Conservation (phyloP, 805 yeast species). For the Pichia manshurica region DNA sequence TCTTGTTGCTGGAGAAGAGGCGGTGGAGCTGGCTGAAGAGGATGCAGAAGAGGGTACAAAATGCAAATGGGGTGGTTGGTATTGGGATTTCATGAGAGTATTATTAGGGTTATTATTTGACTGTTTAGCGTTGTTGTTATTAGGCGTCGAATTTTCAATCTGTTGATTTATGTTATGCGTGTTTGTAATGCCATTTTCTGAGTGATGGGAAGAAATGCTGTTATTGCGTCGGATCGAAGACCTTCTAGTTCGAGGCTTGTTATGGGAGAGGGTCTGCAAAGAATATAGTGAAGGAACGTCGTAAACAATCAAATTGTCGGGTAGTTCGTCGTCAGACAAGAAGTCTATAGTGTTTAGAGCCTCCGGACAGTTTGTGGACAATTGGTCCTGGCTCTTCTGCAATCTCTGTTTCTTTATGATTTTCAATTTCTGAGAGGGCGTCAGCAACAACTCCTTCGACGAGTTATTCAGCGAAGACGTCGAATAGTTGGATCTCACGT, state of each 20-base stretch:
- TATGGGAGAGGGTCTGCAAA: conserved; percentile 34
- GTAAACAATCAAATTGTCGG: conserved; percentile 47
- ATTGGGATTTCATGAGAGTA: not conserved
- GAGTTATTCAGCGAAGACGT: conserved; percentile 4
- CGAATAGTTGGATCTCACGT: conserved; percentile 4
- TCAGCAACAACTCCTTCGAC: conserved; percentile 14
- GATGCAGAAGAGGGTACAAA: not conserved
- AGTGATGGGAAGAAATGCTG: not conserved
- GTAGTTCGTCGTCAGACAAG: conserved; percentile 48
- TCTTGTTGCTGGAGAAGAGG: conserved; percentile 34
- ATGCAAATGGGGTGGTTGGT: not conserved
- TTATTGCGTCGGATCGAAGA: conserved; percentile 12
- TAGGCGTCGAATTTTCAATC: conserved; percentile 5
- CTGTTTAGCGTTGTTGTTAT: not conserved
- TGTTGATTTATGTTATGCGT: conserved; percentile 11
- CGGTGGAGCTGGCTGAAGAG: conserved; percentile 13
- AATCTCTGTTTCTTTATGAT: conserved; percentile 17
- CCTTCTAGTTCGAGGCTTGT: conserved; percentile 11
- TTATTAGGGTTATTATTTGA: not conserved
- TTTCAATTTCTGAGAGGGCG: conserved; percentile 27
- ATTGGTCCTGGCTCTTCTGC: conserved; percentile 7
- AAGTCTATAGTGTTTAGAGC: conserved; percentile 29
- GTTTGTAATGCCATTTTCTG: conserved; percentile 4
- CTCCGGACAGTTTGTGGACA: conserved; percentile 14
- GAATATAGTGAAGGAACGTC: conserved; percentile 64